Evolutionary conservation across 1,139 yeast species (phyloP), one percentile per base, ranked within the genome.

Genomic region (Magnusiomyces suaveolens): DNA sequence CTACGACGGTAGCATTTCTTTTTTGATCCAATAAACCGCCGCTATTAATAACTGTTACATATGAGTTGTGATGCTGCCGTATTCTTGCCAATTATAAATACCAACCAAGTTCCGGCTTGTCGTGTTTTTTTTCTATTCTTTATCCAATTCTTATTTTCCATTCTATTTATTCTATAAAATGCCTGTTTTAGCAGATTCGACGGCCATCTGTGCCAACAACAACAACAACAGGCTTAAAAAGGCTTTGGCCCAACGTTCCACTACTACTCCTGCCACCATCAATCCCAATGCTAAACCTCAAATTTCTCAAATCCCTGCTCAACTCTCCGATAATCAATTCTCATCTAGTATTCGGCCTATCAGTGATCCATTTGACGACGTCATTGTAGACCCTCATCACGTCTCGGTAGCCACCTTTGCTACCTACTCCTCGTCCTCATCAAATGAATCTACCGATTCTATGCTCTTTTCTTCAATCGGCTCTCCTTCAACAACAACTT

Each of bases 221-320:
- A 52, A 52, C 38, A 43, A 48, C 18, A 51, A 52, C 36, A 32
- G 54, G 21, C 51, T 52, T 33, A 52, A 48, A 46, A 52, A 52
- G 29, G 51, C 51, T 25, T 43, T 52, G 51, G 46, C 49, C n/a
- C 54, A 52, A 46, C 54, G 51, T 3, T 18, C 46, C 8, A 4
- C 44, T 21, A 14, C 36, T 32, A 8, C 36, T 8, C 44, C 44
- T 26, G 50, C 53, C 12, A 20, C 52, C n/a, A 38, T 48, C 26
- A 43, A 20, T 16, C 46, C 2, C 46, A n/a, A n/a, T n/a, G n/a
- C n/a, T n/a, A n/a, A n/a, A n/a, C n/a, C n/a, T n/a, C n/a, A n/a
- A n/a, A n/a, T n/a, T n/a, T n/a, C n/a, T n/a, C n/a, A n/a, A n/a
- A n/a, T n/a, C n/a, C n/a, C n/a, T n/a, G n/a, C n/a, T n/a, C n/a